Conservation (phyloP, 2,329 filamentous ascomycete genomes). For the Alternaria solani region DNA sequence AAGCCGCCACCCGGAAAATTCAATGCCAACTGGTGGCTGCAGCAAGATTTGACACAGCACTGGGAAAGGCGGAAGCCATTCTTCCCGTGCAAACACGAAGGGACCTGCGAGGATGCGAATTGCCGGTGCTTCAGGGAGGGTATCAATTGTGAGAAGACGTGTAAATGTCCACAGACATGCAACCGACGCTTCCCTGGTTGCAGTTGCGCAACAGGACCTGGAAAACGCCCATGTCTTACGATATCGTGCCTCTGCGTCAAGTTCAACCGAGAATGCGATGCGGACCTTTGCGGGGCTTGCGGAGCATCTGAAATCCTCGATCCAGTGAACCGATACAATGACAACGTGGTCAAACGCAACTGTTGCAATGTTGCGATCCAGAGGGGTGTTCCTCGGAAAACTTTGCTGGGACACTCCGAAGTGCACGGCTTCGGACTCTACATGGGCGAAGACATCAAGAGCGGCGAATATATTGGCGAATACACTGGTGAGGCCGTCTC, state of each 20-base stretch:
- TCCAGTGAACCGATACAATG: constrained; percentile 69
- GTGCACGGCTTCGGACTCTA: constrained; percentile 81
- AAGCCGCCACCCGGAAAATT: constrained; percentile 24
- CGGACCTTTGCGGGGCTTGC: constrained; percentile 75
- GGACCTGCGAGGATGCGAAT: constrained; percentile 64
- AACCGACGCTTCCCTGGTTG: constrained; percentile 59
- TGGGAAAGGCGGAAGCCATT: constrained; percentile 66
- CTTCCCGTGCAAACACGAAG: constrained; percentile 74
- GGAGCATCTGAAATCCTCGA: constrained; percentile 74
- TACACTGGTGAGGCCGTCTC: constrained; percentile 82
- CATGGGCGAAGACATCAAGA: constrained; percentile 70
- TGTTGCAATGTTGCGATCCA: constrained; percentile 80
- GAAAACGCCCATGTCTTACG: constrained; percentile 53
- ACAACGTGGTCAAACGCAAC: constrained; percentile 63
- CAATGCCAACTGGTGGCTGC: constrained; percentile 29
- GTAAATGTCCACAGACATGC: constrained; percentile 69
- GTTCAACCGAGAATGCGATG: constrained; percentile 81
- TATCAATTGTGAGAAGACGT: constrained; percentile 77
- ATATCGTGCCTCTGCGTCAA: constrained; percentile 71
- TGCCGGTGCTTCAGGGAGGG: constrained; percentile 70
- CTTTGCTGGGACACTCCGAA: constrained; percentile 74
- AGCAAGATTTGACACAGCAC: constrained; percentile 58
- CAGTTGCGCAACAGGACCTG: constrained; percentile 38
- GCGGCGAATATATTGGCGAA: constrained; percentile 79
- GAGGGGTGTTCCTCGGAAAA: constrained; percentile 69